A percentile compares a stretch with the other conserved stretches of the same genome.
These are phyloP conservation scores for Aspergillus aculeatinus DNA, from an alignment of 2,329 filamentous ascomycete species.

Conservation along the genomic window DNA sequence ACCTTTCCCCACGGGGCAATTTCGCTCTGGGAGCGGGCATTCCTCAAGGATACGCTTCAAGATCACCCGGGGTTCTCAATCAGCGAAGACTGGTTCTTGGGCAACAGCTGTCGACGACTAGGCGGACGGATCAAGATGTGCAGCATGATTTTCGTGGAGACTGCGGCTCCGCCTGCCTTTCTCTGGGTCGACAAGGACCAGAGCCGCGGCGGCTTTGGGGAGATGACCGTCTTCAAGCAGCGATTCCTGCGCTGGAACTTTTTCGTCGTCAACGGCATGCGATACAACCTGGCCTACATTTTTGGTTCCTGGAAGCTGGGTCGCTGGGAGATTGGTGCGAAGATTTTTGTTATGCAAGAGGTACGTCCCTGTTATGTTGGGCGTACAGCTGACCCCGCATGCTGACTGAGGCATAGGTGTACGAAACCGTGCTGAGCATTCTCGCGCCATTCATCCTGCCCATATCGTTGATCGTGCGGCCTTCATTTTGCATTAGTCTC, in stretches of 20 bases:
- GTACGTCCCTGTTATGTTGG: slow-evolving; percentile 14
- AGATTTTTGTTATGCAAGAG: slow-evolving; percentile 52
- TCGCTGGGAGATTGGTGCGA: slow-evolving; percentile 51
- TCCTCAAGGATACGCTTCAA: slow-evolving; percentile 48
- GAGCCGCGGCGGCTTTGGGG: slow-evolving; percentile 50
- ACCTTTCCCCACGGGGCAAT: slow-evolving; percentile 55
- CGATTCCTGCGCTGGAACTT: slow-evolving; percentile 55
- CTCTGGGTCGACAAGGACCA: slow-evolving; percentile 44
- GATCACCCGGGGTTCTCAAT: slow-evolving; percentile 53
- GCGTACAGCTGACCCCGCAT: background rate
- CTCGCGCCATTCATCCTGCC: slow-evolving; percentile 48
- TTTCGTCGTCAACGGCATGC: slow-evolving; percentile 53
- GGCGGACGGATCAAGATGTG: slow-evolving; percentile 52
- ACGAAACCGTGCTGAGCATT: slow-evolving; percentile 49
- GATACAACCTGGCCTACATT: slow-evolving; percentile 50
- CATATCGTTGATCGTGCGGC: slow-evolving; percentile 46
- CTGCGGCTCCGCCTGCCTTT: slow-evolving; percentile 46
- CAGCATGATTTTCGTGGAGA: slow-evolving; percentile 52
- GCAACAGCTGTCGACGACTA: slow-evolving; percentile 47
- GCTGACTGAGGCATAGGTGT: slow-evolving; percentile 33
- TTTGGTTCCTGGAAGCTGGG: slow-evolving; percentile 50
- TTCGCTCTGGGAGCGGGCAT: slow-evolving; percentile 50
- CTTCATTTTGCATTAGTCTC: slow-evolving; percentile 42
- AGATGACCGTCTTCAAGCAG: slow-evolving; percentile 55
- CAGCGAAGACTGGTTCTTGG: slow-evolving; percentile 56